Evolutionary conservation across 495 filamentous ascomycete species (phyloP).

Genomic region (Arthonia radiata): DNA sequence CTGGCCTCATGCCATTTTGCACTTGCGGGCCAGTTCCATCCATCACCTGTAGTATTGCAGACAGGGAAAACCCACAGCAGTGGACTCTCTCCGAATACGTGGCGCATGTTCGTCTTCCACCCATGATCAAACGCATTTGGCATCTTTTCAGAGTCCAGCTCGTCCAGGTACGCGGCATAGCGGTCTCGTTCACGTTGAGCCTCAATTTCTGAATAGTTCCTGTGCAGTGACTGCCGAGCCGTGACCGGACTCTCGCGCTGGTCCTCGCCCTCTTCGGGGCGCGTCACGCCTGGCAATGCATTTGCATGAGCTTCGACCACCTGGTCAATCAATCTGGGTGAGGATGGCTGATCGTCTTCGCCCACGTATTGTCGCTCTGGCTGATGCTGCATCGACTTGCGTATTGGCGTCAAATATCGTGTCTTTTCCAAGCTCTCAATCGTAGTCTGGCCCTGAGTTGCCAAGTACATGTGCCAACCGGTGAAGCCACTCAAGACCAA

Average conservation of each 20-base stretch:
- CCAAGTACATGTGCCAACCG: conserved; percentile 73
- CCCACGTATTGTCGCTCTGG: conserved; percentile 13
- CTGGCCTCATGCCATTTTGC: conserved; percentile 12
- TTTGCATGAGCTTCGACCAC: conserved; percentile 64
- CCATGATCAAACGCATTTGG: conserved; percentile 88
- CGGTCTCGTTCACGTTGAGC: conserved; percentile 41
- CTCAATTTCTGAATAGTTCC: conserved; percentile 49
- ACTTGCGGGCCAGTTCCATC: conserved; percentile 87
- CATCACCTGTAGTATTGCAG: conserved; percentile 64
- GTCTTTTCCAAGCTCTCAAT: conserved; percentile 92
- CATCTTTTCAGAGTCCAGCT: conserved; percentile 60
- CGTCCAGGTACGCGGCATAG: conserved; percentile 73
- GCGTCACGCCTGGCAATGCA: conserved; percentile 52
- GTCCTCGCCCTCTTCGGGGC: conserved; percentile 57
- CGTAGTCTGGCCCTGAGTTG: conserved; percentile 56
- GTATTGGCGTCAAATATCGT: conserved; percentile 60
- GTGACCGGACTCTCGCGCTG: conserved; percentile 4
- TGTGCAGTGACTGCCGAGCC: conserved; percentile 22
- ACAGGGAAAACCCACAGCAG: conserved; percentile 59
- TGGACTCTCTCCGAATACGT: conserved; percentile 54
- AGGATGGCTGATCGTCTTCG: conserved; percentile 19
- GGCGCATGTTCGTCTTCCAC: conserved; percentile 46
- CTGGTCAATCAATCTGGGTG: conserved; percentile 47
- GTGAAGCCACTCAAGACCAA: conserved; percentile 78
- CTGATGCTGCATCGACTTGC: conserved; percentile 34